Evolutionary conservation across 495 filamentous ascomycete genomes (phyloP), one percentile per base, ranked within the genome.

Genomic region (Gamarada debralockiae): DNA sequence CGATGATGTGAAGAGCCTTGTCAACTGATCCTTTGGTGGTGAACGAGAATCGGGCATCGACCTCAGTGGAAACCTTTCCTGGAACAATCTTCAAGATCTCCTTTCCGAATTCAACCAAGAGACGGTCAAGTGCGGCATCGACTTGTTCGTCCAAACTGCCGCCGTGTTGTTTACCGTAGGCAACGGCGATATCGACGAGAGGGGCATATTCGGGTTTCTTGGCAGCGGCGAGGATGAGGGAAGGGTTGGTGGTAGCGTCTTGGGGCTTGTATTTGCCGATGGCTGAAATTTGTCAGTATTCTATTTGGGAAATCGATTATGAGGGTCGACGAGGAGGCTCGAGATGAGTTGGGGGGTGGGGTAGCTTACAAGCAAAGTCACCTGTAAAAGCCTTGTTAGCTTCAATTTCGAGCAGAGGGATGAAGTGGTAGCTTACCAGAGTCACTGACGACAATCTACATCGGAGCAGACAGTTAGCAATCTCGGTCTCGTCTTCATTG

Each of bases 261-360:
- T 97, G 92, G 50, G 93, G 93, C 83, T 96, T 93, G 83, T 99
- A 99, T 78, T 99, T 97, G 80, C 78, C 90, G 71, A 99, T 99
- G 66, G 92, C 89, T 82, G 75, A 67, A 55, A 73, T 72, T 63
- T 46, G 70, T 77, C 55, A 74, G 67, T 59, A 57, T 53, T 17
- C 18, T 8, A 18, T 53, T 52, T 25, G 42, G 31, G n/a, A 25
- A 14, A 13, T 14, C 33, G 2, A 22, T 24, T 20, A 12, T 29
- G 21, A 9, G 2, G 14, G 22, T 21, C n/a, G 21, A 8, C 15
- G 43, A 22, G 31, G 3, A 42, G 25, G 31, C 3, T 29, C 27
- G 27, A 29, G 27, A 29, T 29, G 27, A 29, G 10, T 29, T 29
- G 27, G 27, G 27, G 47, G 18, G 6, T 14, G 58, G 64, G 65